A percentile compares a stretch with the other conserved stretches of the same genome.
These are phyloP conservation scores for Mucuna pruriens DNA, from an alignment of 306 rosid species.

Conservation along the genomic window DNA sequence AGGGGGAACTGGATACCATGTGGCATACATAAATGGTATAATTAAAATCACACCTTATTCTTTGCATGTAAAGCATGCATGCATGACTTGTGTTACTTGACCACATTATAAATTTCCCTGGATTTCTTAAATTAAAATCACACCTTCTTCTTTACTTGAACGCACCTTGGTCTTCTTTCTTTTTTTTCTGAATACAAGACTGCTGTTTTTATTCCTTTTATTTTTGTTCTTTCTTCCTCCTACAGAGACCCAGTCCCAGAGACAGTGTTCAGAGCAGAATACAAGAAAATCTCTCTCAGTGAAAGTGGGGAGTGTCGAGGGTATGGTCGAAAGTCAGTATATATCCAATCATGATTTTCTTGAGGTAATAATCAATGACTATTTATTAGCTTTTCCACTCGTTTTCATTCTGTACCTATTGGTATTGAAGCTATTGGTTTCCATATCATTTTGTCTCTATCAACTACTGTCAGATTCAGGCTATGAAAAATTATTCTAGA, in stretches of 20 bases:
- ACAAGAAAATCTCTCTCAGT: conserved; percentile 58
- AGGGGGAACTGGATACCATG: conserved; percentile 83
- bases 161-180: no score
- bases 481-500: neutral
- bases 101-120: neutral
- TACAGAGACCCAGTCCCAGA: conserved; percentile 58
- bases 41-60: conserved; percentile 25
- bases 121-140: no score
- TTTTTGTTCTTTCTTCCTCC: neutral
- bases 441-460: conserved; percentile 4
- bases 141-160: no score
- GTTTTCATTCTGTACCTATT: neutral
- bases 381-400: conserved; percentile 5
- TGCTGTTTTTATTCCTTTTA: neutral
- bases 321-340: conserved; percentile 66
- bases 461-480: conserved; percentile 14
- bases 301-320: conserved; percentile 65
- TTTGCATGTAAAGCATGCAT: conserved; percentile 8
- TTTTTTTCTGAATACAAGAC: neutral
- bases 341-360: conserved; percentile 90
- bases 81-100: neutral
- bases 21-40: conserved; percentile 84
- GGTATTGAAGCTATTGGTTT: conserved; percentile 17
- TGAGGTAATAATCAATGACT: conserved; percentile 62
- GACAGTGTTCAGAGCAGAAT: conserved; percentile 43